Base-by-base conservation (phyloP, 148 eudicot species). In the Salicornia ramosissima region DNA sequence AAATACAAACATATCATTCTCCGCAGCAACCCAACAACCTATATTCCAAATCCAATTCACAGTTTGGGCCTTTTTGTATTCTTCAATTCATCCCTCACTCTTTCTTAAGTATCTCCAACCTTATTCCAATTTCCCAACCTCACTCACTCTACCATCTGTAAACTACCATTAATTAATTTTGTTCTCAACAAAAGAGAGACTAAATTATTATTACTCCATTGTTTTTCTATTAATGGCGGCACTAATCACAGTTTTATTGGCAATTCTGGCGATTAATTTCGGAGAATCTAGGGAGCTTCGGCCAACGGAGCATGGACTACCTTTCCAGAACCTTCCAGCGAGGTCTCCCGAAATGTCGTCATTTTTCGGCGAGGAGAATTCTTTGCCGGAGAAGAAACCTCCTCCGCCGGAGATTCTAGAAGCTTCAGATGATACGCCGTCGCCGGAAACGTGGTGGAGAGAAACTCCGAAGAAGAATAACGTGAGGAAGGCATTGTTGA, bases 241-340 rank as follows among this genome's bases (percentile, higher is more conserved):
- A 10, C 30, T 34, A 9, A 58, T 65, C 33, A 24, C 33, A 22
- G 46, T 64, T 24, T 7, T 25, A 49, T 1, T 46, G 11, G 7
- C 18, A 39, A 36, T 49, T 9, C n/a, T 66, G 0, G 22, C 29
- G 5, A 74, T 31, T 10, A 36, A 1, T 4, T 12, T 45, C 15
- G 75, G 16, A 15, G 59, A 57, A n/a, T 64, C 83, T 1, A 19
- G 80, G n/a, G 80, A 80, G 46, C 83, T 80, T 40, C 77, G 83
- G 13, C 83, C 83, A 2, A 64, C 83, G 7, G 80, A 68, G 21
- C 83, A 80, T 58, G 83, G 83, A 22, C 64, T 80, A 5, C 64
- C 83, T 6, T 72, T 26, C 45, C 80, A 80, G 50, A 11, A 40
- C 50, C 47, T 65, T 21, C 74, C 74, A 7, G 71, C 77, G 11